Percentiles rank a stretch among this genome's conserved stretches.
phyloP scores from a whole-genome alignment of 176 grass and related monocot species.

The Carex littledalei region DNA sequence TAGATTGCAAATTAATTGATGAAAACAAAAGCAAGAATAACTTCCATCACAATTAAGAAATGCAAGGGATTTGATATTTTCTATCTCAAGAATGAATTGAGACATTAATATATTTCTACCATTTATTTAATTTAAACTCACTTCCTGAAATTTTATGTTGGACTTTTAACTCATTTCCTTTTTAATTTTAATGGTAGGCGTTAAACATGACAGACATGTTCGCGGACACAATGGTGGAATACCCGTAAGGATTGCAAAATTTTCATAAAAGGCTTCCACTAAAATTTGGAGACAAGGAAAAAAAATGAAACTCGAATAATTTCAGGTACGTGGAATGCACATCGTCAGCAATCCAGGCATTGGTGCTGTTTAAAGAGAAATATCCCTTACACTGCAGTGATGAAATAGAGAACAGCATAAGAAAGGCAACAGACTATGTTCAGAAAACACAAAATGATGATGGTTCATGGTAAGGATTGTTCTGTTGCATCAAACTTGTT shows the following conservation, averaged over 20 bases:
- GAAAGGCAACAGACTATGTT: conserved; percentile 20
- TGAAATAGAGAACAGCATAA: conserved; percentile 40
- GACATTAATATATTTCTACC: background rate
- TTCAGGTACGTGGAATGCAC: conserved; percentile 53
- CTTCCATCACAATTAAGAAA: background rate
- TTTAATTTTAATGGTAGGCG: conserved; percentile 28
- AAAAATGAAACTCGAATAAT: conserved; percentile 9
- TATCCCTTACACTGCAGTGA: conserved; percentile 30
- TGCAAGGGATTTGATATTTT: background rate
- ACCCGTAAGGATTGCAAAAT: conserved; percentile 43
- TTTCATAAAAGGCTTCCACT: background rate
- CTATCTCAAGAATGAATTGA: background rate
- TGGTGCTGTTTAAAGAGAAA: conserved; percentile 37
- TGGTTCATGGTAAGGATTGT: conserved; percentile 47
- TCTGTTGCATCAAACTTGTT: background rate
- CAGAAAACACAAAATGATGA: conserved; percentile 33
- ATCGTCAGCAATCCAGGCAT: conserved; percentile 39
- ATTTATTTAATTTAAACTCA: background rate
- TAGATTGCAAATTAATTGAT: background rate
- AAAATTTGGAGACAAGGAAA: background rate
- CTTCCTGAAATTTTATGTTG: background rate
- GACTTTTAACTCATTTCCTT: background rate
- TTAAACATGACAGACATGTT: conserved; percentile 78
- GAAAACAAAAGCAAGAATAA: background rate
- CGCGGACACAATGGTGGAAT: conserved; percentile 52